Conservation (phyloP, 768 basidiomycete genomes). For the Mycena leptocephala region DNA sequence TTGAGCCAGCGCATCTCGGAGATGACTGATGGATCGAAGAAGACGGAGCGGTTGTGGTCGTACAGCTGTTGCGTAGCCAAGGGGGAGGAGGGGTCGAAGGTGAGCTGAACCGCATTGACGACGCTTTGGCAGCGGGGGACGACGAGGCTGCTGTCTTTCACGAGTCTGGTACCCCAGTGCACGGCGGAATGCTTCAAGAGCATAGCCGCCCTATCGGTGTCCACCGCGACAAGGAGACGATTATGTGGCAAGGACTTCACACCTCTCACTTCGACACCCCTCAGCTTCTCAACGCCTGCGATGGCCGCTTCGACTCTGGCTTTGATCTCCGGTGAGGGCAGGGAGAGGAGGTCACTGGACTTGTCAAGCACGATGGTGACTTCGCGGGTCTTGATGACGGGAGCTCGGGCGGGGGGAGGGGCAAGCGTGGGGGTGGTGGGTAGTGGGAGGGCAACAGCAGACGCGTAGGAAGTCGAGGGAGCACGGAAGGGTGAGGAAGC, state of each 20-base stretch:
- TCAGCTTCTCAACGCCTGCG: neutral
- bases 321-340: neutral
- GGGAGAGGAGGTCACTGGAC: neutral
- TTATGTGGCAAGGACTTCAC: neutral
- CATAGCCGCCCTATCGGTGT: neutral
- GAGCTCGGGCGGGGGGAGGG: neutral
- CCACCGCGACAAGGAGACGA: neutral
- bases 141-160: neutral
- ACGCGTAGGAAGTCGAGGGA: neutral
- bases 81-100: conserved; percentile 1
- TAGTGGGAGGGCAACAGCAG: neutral
- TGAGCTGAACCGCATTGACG: neutral
- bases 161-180: neutral
- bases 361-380: neutral
- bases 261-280: neutral
- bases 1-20: conserved; percentile 19
- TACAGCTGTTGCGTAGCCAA: neutral
- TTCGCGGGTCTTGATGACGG: neutral
- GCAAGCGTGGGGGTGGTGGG: neutral
- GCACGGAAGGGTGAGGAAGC: neutral
- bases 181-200: neutral
- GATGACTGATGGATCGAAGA: conserved; percentile 5
- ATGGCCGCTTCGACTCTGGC: neutral
- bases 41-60: neutral
- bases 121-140: neutral